Evolutionary conservation across 2,329 filamentous ascomycete species (phyloP), one percentile per base, ranked within the genome.

Genomic region (Cadophora sp.): DNA sequence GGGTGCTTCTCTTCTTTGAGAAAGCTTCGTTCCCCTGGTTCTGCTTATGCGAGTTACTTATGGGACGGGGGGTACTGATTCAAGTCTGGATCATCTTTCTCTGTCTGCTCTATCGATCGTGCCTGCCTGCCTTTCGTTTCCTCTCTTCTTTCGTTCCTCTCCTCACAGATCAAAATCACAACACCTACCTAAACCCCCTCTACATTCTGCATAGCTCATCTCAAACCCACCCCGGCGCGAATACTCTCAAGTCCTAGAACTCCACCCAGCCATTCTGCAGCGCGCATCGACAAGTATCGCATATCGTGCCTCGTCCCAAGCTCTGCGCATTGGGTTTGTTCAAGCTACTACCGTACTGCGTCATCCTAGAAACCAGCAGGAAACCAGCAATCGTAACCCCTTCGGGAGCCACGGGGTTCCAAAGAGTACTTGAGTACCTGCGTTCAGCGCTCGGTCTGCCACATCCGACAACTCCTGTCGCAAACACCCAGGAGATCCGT

Each of bases 391-490:
- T 62, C 36, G 36, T 39, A 43, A 39, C 61, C 43, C 33, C 22
- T 45, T 16, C 47, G 56, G 50, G 24, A 50, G 33, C 43, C 58
- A 24, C 45, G 11, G 20, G 9, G 48, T 18, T 33, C 61, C 20
- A 64, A 69, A 58, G 27, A 18, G 55, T 66, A 64, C 64, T 59
- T 56, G 47, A 43, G 47, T 64, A 66, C 58, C 64, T 68, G n/a
- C 41, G 55, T 67, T 36, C 48, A 60, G 66, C 67, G 70, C 69
- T 73, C 69, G 70, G 71, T 59, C 67, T 22, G 22, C 41, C 59
- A 67, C 55, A 67, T 69, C 72, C 60, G 64, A 70, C 70, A 62
- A 39, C 36, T 70, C 64, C 45, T 66, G 70, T 73, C 67, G 65
- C 72, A 68, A 70, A 68, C 65, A 62, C 18, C 39, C 65, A 58